phyloP scores from a whole-genome alignment of 257 asterid genomes.

The Ilex asprella region DNA sequence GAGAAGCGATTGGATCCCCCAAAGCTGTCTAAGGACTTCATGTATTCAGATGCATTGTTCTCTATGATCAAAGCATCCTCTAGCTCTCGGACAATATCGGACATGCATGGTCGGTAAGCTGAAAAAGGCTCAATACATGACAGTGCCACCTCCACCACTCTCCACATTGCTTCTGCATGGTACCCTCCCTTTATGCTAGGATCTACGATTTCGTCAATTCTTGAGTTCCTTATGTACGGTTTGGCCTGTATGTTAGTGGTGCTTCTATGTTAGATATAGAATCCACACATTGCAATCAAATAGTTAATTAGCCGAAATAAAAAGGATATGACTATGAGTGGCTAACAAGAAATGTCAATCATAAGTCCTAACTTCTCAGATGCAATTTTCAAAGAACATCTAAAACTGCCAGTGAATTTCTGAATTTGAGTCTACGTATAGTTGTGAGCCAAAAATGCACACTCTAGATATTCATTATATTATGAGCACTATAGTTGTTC shows the following conservation, averaged over 20 bases:
- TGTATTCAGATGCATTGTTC: conserved; percentile 48
- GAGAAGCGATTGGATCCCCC: conserved; percentile 83
- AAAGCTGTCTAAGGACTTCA: conserved; percentile 44
- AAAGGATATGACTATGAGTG: not conserved
- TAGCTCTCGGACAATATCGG: conserved; percentile 79
- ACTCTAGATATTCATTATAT: too few relatives aligned
- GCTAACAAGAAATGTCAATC: not conserved
- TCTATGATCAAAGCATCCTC: conserved; percentile 79
- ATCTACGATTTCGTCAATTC: conserved; percentile 56
- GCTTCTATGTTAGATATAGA: not conserved
- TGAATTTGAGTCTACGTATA: not conserved
- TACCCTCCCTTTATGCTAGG: conserved; percentile 42
- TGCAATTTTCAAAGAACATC: not conserved
- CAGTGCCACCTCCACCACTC: conserved; percentile 74
- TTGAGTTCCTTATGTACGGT: conserved; percentile 63
- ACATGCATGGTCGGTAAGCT: conserved; percentile 75
- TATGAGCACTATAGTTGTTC: too few relatives aligned
- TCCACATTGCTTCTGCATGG: conserved; percentile 57
- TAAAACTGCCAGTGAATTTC: not conserved
- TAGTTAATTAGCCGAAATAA: not conserved
- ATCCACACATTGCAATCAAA: not conserved
- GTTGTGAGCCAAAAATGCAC: not conserved
- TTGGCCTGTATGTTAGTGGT: conserved; percentile 47
- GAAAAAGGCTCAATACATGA: conserved; percentile 85
- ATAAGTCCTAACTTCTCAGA: not conserved